These are phyloP conservation scores for Metarhizium brunneum DNA, from an alignment of 2,329 filamentous ascomycete species.

Conservation along the genomic window DNA sequence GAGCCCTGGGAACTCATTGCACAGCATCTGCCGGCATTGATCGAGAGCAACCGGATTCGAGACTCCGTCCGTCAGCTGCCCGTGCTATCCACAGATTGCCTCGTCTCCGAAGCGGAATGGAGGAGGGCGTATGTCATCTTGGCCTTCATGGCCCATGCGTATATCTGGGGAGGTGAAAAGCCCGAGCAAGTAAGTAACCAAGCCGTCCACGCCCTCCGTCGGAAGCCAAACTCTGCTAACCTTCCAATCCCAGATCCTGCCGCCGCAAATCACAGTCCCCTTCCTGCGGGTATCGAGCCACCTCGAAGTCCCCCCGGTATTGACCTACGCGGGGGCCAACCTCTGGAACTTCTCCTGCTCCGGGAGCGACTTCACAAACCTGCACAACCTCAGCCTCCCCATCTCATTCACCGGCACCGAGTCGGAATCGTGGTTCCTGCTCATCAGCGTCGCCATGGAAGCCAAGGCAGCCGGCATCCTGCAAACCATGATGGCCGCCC, in stretches of 20 bases:
- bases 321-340: slow-evolving; percentile 80
- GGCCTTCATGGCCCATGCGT: slow-evolving; percentile 72
- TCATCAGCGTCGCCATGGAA: slow-evolving; percentile 86
- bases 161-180: slow-evolving; percentile 77
- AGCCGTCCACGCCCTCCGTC: background rate
- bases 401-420: slow-evolving; percentile 81
- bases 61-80: slow-evolving; percentile 56
- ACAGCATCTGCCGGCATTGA: slow-evolving; percentile 55
- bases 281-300: slow-evolving; percentile 62
- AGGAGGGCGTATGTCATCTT: slow-evolving; percentile 71
- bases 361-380: slow-evolving; percentile 44
- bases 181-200: slow-evolving; percentile 55
- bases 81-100: slow-evolving; percentile 54
- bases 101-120: slow-evolving; percentile 64
- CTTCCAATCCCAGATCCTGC: slow-evolving; percentile 42
- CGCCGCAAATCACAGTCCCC: slow-evolving; percentile 67
- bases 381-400: slow-evolving; percentile 62
- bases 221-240: background rate
- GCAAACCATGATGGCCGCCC: slow-evolving; percentile 67
- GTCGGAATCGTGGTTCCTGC: slow-evolving; percentile 92
- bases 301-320: slow-evolving; percentile 75
- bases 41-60: slow-evolving; percentile 56
- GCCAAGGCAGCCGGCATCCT: slow-evolving; percentile 67
- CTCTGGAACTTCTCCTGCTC: slow-evolving; percentile 78
- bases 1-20: slow-evolving; percentile 68